Evolutionary conservation across 208 protist genomes (phyloP).

Genomic region (Trypanosoma grayi): DNA sequence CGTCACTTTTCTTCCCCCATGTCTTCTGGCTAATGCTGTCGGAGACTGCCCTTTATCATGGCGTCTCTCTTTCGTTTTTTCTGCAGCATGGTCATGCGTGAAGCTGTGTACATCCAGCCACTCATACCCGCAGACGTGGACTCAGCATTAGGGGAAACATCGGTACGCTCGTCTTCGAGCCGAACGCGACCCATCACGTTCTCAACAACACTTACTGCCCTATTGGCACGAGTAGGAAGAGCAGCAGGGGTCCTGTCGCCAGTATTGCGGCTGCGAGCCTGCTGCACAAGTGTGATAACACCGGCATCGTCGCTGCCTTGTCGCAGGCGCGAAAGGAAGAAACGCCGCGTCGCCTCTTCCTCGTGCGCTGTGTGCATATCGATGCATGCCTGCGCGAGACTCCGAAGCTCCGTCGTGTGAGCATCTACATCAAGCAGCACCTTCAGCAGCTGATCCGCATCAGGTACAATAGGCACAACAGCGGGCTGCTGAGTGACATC

Average conservation of each 20-base stretch:
- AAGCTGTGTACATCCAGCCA: neutral
- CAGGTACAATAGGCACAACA: constrained; percentile 17
- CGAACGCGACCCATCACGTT: constrained; percentile 5
- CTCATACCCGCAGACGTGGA: neutral
- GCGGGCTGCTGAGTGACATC: neutral
- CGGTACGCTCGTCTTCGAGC: neutral
- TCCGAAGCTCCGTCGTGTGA: constrained; percentile 7
- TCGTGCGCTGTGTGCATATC: constrained; percentile 13
- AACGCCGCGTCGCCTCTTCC: constrained; percentile 12
- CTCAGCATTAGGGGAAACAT: neutral
- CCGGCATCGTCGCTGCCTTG: constrained; percentile 1
- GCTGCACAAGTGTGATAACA: neutral
- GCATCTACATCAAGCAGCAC: constrained; percentile 24
- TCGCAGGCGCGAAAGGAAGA: constrained; percentile 18
- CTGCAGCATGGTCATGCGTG: constrained; percentile 6
- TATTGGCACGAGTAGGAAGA: neutral
- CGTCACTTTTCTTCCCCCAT: neutral
- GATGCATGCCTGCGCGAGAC: neutral
- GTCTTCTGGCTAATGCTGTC: neutral
- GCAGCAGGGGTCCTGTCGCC: neutral
- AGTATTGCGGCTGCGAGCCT: neutral
- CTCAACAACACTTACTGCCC: constrained; percentile 2
- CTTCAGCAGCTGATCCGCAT: constrained; percentile 18
- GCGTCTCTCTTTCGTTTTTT: constrained; percentile 14
- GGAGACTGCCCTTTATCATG: constrained; percentile 20